Percentiles rank a stretch among this genome's conserved stretches.
phyloP scores from a whole-genome alignment of 129 eudicot species.

The Silybum marianum region DNA sequence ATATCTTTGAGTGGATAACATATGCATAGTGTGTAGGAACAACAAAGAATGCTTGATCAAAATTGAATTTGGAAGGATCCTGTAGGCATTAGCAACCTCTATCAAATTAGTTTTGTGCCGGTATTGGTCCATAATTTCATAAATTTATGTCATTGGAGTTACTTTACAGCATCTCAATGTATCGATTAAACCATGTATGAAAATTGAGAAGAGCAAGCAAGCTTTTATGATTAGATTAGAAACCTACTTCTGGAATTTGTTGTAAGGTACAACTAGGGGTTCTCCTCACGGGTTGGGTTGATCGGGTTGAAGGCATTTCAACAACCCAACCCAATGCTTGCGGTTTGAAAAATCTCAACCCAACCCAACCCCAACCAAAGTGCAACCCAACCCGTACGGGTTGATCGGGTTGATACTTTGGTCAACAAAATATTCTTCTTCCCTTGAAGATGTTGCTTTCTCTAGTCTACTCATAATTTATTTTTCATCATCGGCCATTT shows the following conservation, averaged over 20 bases:
- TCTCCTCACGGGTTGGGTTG: no score
- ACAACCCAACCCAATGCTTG: no score
- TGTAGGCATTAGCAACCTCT: neutral
- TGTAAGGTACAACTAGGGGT: neutral
- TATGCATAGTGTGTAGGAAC: neutral
- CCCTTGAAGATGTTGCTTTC: no score
- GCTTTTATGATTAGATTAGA: neutral
- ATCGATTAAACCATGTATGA: neutral
- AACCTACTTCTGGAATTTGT: neutral
- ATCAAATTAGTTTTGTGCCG: neutral
- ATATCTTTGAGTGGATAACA: neutral
- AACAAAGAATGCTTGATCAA: neutral
- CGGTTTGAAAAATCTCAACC: no score
- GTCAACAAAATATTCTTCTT: no score
- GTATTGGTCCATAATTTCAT: neutral
- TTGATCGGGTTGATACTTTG: no score
- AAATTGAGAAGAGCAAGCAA: neutral
- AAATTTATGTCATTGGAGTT: neutral
- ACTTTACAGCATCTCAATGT: neutral
- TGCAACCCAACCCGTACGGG: no score
- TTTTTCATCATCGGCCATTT: no score
- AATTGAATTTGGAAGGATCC: neutral
- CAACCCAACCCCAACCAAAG: no score
- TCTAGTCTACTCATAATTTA: no score
- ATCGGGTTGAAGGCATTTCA: no score